Evolutionary conservation across 805 yeast genomes (phyloP).

Genomic region (Pichia membranifaciens): DNA sequence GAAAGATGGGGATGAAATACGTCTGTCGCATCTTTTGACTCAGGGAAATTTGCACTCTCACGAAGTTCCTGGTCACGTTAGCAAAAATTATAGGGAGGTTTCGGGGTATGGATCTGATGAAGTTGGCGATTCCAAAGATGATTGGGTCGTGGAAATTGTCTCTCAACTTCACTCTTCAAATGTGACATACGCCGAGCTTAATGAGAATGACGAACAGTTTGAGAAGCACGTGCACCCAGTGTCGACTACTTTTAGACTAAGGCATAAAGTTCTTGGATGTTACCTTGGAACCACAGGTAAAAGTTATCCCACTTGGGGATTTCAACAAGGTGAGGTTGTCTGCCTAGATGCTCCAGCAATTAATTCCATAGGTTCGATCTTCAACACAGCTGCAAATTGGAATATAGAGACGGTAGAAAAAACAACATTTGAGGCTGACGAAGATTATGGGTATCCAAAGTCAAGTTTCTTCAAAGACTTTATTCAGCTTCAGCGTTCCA

Average conservation of each 20-base stretch:
- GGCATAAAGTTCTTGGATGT: constrained; percentile 64
- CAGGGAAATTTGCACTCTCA: constrained; percentile 70
- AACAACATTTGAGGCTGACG: constrained; percentile 35
- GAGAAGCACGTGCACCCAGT: constrained; percentile 61
- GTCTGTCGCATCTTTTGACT: constrained; percentile 59
- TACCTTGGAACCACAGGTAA: constrained; percentile 81
- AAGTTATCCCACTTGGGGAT: constrained; percentile 93
- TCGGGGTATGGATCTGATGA: constrained; percentile 66
- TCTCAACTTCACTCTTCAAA: constrained; percentile 41
- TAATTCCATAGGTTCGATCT: constrained; percentile 20
- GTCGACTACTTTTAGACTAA: constrained; percentile 75
- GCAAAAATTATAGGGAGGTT: constrained; percentile 47
- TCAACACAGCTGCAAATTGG: constrained; percentile 73
- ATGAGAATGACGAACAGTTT: constrained; percentile 38
- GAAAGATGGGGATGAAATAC: constrained; percentile 53
- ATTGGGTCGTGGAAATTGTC: constrained; percentile 69
- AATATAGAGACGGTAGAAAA: constrained; percentile 67
- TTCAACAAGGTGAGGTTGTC: constrained; percentile 87
- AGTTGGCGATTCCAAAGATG: constrained; percentile 66
- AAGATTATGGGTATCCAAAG: constrained; percentile 36
- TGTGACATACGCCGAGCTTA: constrained; percentile 18
- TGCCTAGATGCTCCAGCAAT: constrained; percentile 50
- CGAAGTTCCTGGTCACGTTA: constrained; percentile 55
- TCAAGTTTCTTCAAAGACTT: constrained; percentile 63
- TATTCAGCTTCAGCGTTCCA: constrained; percentile 64